Evolutionary conservation across 1,284 basidiomycete species (phyloP).

Genomic region (Stygiomarasmius scandens): DNA sequence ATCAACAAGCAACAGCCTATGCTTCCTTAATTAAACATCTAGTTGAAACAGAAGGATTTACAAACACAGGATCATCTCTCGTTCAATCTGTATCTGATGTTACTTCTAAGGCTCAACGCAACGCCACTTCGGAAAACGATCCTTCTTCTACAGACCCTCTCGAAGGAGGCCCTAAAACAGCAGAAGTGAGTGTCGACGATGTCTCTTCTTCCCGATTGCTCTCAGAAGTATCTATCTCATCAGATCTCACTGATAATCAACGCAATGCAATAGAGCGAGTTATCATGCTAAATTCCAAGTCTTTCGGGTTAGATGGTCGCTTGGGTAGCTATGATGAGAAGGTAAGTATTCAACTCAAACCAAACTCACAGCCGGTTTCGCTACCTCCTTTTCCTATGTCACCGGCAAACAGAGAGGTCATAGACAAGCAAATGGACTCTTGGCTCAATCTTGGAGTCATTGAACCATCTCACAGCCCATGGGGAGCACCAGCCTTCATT

Average conservation of each 20-base stretch:
- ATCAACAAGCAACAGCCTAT: no score
- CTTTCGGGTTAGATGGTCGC: constrained; percentile 28
- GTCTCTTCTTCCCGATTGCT: neutral
- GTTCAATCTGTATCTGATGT: no score
- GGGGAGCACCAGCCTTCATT: constrained; percentile 28
- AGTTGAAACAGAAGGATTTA: no score
- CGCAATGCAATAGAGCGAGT: no score
- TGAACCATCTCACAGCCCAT: constrained; percentile 32
- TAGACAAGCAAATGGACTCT: constrained; percentile 29
- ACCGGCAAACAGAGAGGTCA: constrained; percentile 28
- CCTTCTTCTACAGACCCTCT: neutral
- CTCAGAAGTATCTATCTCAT: no score
- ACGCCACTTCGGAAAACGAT: neutral
- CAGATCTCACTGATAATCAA: no score
- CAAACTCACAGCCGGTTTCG: constrained; percentile 22
- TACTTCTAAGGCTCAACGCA: no score
- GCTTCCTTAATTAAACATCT: no score
- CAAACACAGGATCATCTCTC: no score
- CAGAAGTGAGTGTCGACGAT: neutral
- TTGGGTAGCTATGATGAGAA: constrained; percentile 23
- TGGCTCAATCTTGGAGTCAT: constrained; percentile 26
- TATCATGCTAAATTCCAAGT: neutral
- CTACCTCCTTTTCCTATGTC: constrained; percentile 27
- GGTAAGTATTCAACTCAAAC: constrained; percentile 20
- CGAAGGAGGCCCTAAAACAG: constrained; percentile 15